These are phyloP conservation scores for Syncephalastrum monosporum DNA, from an alignment of 371 early-diverging fungal species.

Conservation along the genomic window DNA sequence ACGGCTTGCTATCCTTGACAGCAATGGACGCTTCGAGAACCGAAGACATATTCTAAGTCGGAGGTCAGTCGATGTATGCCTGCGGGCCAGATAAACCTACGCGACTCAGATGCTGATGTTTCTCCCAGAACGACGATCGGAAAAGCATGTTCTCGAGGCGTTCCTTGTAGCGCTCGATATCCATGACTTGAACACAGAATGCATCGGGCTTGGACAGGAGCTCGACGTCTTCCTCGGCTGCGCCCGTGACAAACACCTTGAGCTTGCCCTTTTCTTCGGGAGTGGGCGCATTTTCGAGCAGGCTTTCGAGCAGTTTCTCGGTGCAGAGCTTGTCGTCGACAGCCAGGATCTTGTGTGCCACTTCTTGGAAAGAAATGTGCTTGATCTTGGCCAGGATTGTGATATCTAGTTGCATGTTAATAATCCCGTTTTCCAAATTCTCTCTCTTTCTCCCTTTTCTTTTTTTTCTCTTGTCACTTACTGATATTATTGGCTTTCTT, in stretches of 20 bases:
- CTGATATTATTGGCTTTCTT: constrained; percentile 80
- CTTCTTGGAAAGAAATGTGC: constrained; percentile 56
- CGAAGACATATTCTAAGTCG: constrained; percentile 43
- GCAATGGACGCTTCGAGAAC: constrained; percentile 56
- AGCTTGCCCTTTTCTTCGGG: constrained; percentile 76
- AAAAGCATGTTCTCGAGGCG: constrained; percentile 76
- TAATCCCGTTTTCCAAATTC: background rate
- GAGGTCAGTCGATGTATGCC: background rate
- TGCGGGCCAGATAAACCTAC: constrained; percentile 35
- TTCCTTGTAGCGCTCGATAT: constrained; percentile 79
- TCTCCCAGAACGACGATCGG: constrained; percentile 76
- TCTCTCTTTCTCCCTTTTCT: background rate
- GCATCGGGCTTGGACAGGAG: constrained; percentile 77
- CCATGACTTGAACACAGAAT: constrained; percentile 78
- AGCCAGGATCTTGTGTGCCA: constrained; percentile 57
- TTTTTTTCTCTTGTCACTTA: constrained; percentile 25
- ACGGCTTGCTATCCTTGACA: constrained; percentile 50
- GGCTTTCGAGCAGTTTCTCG: constrained; percentile 64
- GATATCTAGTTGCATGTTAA: constrained; percentile 49
- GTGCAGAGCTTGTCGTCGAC: constrained; percentile 66
- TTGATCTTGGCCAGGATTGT: constrained; percentile 68
- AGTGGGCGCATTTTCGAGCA: constrained; percentile 69
- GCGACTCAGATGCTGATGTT: constrained; percentile 64
- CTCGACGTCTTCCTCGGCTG: constrained; percentile 60
- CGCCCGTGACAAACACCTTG: constrained; percentile 66